These are phyloP conservation scores for Triticum timopheevii DNA, from an alignment of 176 grass and related monocot species.

Conservation along the genomic window DNA sequence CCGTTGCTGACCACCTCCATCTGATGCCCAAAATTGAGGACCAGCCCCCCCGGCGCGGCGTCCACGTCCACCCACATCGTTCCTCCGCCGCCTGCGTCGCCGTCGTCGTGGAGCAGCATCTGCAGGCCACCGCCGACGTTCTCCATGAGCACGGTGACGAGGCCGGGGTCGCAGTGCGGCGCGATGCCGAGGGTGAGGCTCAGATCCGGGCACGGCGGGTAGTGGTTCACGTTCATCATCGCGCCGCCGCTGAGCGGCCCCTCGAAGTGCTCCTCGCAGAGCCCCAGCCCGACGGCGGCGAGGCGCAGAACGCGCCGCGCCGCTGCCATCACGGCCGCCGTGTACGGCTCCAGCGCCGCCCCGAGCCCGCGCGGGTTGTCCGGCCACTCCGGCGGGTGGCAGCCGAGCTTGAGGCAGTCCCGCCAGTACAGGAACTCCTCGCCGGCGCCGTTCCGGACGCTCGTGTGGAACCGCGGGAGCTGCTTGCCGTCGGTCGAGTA, in stretches of 20 bases:
- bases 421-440: constrained; percentile 3
- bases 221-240: constrained; percentile 40
- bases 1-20: constrained; percentile 46
- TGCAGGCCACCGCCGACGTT: constrained; percentile 32
- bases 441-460: not conserved
- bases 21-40: constrained; percentile 53
- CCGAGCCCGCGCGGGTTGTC: not conserved
- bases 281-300: no score
- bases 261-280: no score
- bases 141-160: constrained; percentile 43
- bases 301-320: no score
- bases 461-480: constrained; percentile 21
- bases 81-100: constrained; percentile 17
- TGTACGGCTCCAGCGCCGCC: not conserved
- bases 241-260: no score
- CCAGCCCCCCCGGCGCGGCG: constrained; percentile 35
- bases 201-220: constrained; percentile 31
- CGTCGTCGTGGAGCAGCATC: not conserved
- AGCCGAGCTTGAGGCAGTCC: not conserved
- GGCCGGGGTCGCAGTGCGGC: constrained; percentile 4
- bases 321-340: no score
- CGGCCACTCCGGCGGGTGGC: constrained; percentile 26
- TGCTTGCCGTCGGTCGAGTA: constrained; percentile 33
- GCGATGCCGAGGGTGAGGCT: not conserved
- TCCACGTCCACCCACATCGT: constrained; percentile 9